Evolutionary conservation across 73 alveolate genomes (phyloP).

Genomic region (Uronychia setigera): DNA sequence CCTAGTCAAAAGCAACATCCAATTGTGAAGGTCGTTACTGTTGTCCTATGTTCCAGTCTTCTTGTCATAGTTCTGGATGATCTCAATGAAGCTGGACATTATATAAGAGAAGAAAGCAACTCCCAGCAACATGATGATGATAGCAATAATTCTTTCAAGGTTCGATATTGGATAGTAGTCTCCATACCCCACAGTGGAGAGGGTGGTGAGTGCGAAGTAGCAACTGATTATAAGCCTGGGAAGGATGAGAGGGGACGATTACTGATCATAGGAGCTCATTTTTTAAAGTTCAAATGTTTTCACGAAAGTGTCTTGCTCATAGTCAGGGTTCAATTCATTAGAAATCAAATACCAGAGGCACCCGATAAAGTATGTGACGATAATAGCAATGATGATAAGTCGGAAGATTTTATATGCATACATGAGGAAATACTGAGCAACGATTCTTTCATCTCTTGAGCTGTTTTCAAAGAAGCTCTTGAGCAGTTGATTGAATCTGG

Average conservation of each 20-base stretch:
- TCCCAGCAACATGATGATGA: slow-evolving; percentile 89
- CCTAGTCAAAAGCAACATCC: slow-evolving; percentile 74
- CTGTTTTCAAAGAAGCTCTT: slow-evolving; percentile 77
- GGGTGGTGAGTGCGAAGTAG: slow-evolving; percentile 89
- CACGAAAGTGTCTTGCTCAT: slow-evolving; percentile 64
- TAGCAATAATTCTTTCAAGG: slow-evolving; percentile 82
- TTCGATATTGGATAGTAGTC: slow-evolving; percentile 86
- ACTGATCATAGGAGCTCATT: slow-evolving; percentile 3
- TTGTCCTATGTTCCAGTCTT: slow-evolving; percentile 87
- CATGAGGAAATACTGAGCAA: slow-evolving; percentile 74
- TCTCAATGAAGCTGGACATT: slow-evolving; percentile 88
- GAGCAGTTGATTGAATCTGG: slow-evolving; percentile 79
- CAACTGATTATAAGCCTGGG: slow-evolving; percentile 71
- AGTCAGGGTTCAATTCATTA: slow-evolving; percentile 32
- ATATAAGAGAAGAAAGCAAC: slow-evolving; percentile 94
- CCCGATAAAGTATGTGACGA: slow-evolving; percentile 89
- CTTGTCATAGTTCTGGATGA: slow-evolving; percentile 76
- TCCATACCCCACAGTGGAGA: slow-evolving; percentile 95
- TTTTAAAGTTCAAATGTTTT: slow-evolving; percentile 66
- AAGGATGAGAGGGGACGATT: neutral
- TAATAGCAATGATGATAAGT: slow-evolving; percentile 86
- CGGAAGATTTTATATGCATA: slow-evolving; percentile 87
- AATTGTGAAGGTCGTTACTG: slow-evolving; percentile 80
- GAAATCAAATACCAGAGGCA: slow-evolving; percentile 90
- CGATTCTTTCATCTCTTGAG: slow-evolving; percentile 82